Conservation (phyloP, 331 rosid genomes). For the Malus hybrid region DNA sequence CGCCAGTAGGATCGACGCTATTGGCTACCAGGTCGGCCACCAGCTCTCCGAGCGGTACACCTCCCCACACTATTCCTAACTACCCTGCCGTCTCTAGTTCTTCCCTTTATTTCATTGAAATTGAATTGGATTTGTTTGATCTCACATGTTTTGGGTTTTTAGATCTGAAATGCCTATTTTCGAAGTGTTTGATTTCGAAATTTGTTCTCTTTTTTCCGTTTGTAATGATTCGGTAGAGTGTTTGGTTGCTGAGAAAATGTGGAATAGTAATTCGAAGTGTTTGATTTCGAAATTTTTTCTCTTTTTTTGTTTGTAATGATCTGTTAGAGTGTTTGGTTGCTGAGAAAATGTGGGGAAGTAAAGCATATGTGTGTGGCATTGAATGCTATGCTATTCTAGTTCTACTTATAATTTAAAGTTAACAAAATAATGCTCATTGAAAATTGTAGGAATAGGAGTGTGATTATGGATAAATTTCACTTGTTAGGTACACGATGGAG, state of each 20-base stretch:
- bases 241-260: conserved; percentile 4
- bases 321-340: neutral
- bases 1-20: conserved; percentile 92
- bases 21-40: conserved; percentile 95
- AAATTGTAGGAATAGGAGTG: neutral
- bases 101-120: neutral
- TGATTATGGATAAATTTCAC: neutral
- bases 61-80: neutral
- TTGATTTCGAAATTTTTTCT: neutral
- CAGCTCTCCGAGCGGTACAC: conserved; percentile 93
- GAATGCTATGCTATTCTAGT: neutral
- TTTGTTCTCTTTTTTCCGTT: neutral
- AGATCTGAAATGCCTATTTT: conserved; percentile 12
- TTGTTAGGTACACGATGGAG: conserved; percentile 81
- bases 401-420: neutral
- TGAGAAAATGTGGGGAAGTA: neutral
- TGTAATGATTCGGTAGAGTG: neutral
- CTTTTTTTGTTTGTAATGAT: neutral
- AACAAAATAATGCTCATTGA: neutral
- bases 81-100: neutral
- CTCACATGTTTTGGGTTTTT: conserved; percentile 8
- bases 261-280: neutral
- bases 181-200: neutral
- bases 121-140: neutral
- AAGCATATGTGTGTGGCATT: neutral